Conservation (phyloP, 192 early-diverging fungal genomes). For the Backusella psychrophila region DNA sequence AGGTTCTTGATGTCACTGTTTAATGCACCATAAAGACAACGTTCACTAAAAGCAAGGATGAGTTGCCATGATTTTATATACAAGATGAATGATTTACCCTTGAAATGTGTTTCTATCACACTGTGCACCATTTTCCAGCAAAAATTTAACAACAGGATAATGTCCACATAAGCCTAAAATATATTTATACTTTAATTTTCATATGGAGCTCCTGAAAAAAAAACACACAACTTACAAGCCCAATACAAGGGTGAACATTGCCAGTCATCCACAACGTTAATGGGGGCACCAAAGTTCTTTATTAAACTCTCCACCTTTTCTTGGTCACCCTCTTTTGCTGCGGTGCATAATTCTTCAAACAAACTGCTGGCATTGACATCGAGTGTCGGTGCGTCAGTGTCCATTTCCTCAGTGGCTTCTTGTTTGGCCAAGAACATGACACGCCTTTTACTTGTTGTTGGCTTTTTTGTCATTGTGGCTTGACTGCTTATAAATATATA, state of each 20-base stretch:
- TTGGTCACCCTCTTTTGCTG: slow-evolving; percentile 41
- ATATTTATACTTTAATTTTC: not conserved
- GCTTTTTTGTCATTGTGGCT: slow-evolving; percentile 10
- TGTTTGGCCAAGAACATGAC: slow-evolving; percentile 10
- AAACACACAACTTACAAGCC: slow-evolving; percentile 22
- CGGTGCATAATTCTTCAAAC: slow-evolving; percentile 41
- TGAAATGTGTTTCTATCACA: slow-evolving; percentile 55
- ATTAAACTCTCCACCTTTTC: slow-evolving; percentile 40
- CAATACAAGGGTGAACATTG: slow-evolving; percentile 47
- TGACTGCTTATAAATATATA: not conserved
- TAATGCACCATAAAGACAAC: slow-evolving; percentile 47
- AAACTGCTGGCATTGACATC: slow-evolving; percentile 24
- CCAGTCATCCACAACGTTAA: slow-evolving; percentile 50
- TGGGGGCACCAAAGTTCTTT: slow-evolving; percentile 32
- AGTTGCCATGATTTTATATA: not conserved
- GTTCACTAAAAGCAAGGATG: slow-evolving; percentile 17
- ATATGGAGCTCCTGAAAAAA: not conserved
- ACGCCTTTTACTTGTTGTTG: slow-evolving; percentile 7
- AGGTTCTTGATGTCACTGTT: slow-evolving; percentile 44
- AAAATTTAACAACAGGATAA: slow-evolving; percentile 37
- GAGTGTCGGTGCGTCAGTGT: slow-evolving; percentile 9
- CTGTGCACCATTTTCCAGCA: slow-evolving; percentile 44
- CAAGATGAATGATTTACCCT: slow-evolving; percentile 31
- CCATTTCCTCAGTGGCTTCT: not conserved
- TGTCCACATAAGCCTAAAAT: slow-evolving; percentile 43